Evolutionary conservation across 345 rosid genomes (phyloP).

Genomic region (Populus tremula): DNA sequence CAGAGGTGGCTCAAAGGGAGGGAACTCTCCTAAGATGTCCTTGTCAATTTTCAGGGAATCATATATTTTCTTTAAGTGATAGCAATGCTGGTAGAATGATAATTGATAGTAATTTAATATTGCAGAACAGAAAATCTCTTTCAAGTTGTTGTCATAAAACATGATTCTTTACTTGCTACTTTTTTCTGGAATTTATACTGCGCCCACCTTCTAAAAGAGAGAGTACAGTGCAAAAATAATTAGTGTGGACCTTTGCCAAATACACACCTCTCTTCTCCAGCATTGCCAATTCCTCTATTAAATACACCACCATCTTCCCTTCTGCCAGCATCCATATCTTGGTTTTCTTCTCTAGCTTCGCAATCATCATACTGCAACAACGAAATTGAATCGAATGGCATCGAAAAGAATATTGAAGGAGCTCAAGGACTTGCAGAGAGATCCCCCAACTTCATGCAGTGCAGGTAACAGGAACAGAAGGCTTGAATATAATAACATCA

Average conservation of each 20-base stretch:
- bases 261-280: slow-evolving; percentile 13
- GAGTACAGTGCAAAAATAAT: slow-evolving; percentile 17
- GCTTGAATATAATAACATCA: neutral
- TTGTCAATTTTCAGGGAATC: no score
- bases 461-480: slow-evolving; percentile 39
- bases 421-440: slow-evolving; percentile 63
- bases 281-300: slow-evolving; percentile 25
- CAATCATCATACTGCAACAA: neutral
- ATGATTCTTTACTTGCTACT: slow-evolving; percentile 16
- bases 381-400: slow-evolving; percentile 35
- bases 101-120: no score
- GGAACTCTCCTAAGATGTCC: no score
- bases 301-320: slow-evolving; percentile 20
- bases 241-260: slow-evolving; percentile 20
- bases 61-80: no score
- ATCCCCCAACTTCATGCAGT: slow-evolving; percentile 72
- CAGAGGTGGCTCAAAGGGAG: neutral
- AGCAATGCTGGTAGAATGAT: no score
- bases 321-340: neutral
- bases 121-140: neutral
- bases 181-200: slow-evolving; percentile 45
- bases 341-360: slow-evolving; percentile 5
- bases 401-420: slow-evolving; percentile 63
- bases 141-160: neutral
- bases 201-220: slow-evolving; percentile 28